phyloP scores from a whole-genome alignment of 495 filamentous ascomycete species.

The Rhizodiscina lignyota region DNA sequence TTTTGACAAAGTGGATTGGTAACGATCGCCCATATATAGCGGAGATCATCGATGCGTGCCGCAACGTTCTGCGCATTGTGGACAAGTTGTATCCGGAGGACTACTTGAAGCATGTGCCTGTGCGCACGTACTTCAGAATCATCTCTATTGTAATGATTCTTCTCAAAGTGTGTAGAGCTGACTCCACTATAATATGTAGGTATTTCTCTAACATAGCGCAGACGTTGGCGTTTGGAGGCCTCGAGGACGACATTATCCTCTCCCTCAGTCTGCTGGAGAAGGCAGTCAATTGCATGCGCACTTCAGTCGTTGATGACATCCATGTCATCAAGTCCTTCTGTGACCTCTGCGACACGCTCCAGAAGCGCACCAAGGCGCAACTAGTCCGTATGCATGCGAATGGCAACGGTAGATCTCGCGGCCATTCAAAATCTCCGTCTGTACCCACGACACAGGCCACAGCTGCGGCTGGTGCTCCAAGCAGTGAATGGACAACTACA shows the following conservation, averaged over 20 bases:
- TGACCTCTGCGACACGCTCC: constrained; percentile 59
- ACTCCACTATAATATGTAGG: neutral
- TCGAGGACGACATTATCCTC: constrained; percentile 69
- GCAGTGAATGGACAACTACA: neutral
- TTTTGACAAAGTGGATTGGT: constrained; percentile 38
- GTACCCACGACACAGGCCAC: neutral
- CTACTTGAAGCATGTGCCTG: constrained; percentile 80
- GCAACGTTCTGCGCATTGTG: constrained; percentile 63
- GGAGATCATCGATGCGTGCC: constrained; percentile 75
- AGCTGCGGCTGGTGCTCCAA: constrained; percentile 1
- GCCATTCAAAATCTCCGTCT: constrained; percentile 3
- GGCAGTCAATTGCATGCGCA: constrained; percentile 63
- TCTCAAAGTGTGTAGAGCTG: constrained; percentile 32
- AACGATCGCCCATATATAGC: constrained; percentile 64
- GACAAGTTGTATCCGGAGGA: constrained; percentile 67
- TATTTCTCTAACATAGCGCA: constrained; percentile 14
- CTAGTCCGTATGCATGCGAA: constrained; percentile 22
- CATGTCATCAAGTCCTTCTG: constrained; percentile 89
- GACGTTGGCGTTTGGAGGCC: constrained; percentile 86
- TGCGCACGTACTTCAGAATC: constrained; percentile 88
- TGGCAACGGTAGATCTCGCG: neutral
- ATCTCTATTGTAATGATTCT: constrained; percentile 91
- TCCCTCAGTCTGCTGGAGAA: constrained; percentile 68
- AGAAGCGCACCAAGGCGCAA: constrained; percentile 19
- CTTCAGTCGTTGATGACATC: constrained; percentile 85